Evolutionary conservation across 2,329 filamentous ascomycete genomes (phyloP).

Genomic region (Aspergillus hortae): DNA sequence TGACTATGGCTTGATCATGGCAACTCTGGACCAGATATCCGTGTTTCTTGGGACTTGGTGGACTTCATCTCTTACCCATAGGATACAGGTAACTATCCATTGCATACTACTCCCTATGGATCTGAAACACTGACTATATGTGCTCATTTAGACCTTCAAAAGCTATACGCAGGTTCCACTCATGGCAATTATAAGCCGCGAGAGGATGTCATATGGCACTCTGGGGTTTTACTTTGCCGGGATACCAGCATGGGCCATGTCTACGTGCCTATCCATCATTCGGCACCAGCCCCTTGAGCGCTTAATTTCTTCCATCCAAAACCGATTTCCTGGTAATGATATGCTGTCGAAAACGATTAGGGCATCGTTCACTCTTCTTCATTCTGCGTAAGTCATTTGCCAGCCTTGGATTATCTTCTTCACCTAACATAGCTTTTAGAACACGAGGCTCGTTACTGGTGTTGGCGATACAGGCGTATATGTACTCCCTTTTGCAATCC

Average conservation of each 20-base stretch:
- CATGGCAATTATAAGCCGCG: constrained; percentile 33
- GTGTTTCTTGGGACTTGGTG: constrained; percentile 43
- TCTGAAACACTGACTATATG: constrained; percentile 3
- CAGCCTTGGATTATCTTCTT: neutral
- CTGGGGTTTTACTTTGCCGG: constrained; percentile 40
- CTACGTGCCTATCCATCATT: constrained; percentile 35
- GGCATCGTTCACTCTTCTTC: constrained; percentile 24
- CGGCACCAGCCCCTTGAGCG: constrained; percentile 37
- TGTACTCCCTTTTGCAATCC: constrained; percentile 42
- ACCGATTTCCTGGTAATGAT: constrained; percentile 23
- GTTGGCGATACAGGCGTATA: constrained; percentile 39
- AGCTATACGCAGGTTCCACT: constrained; percentile 36
- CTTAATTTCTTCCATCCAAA: constrained; percentile 26
- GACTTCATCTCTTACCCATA: constrained; percentile 34
- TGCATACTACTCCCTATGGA: neutral
- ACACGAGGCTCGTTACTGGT: constrained; percentile 32
- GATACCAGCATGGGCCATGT: constrained; percentile 38
- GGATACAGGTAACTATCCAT: constrained; percentile 35
- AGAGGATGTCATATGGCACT: constrained; percentile 32
- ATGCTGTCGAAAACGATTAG: constrained; percentile 23
- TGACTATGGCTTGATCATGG: constrained; percentile 41
- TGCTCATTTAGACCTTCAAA: constrained; percentile 32
- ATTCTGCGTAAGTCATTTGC: constrained; percentile 26
- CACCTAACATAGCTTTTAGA: constrained; percentile 18
- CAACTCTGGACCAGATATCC: constrained; percentile 39